These are phyloP conservation scores for Paracamarosporium sp. DNA, from an alignment of 2,329 filamentous ascomycete species.

Conservation along the genomic window DNA sequence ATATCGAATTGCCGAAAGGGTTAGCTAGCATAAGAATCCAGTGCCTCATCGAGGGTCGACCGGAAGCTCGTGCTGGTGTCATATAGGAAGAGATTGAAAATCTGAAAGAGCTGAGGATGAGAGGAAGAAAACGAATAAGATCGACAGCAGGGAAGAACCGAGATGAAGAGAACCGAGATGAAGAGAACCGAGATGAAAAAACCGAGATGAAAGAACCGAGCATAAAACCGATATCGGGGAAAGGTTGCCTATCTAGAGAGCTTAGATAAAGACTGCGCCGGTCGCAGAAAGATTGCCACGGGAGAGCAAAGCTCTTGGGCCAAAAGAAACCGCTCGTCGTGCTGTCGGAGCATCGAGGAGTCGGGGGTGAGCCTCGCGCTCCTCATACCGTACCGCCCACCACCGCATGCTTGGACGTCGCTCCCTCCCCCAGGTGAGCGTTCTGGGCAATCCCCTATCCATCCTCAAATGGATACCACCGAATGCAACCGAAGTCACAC, in stretches of 20 bases:
- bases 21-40: constrained; percentile 4
- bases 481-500: neutral
- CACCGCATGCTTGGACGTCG: constrained; percentile 4
- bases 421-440: constrained; percentile 7
- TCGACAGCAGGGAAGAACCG: neutral
- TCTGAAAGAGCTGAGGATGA: neutral
- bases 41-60: constrained; percentile 15
- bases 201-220: neutral
- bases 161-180: neutral
- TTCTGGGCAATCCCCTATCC: constrained; percentile 1
- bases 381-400: constrained; percentile 3
- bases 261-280: neutral
- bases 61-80: neutral
- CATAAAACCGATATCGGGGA: neutral
- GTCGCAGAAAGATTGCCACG: neutral
- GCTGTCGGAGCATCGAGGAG: constrained; percentile 5
- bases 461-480: neutral
- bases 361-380: constrained; percentile 6
- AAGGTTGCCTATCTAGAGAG: neutral
- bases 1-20: neutral
- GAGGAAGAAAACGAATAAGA: neutral
- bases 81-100: neutral
- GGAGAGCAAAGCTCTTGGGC: constrained; percentile 2
- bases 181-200: neutral
- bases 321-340: constrained; percentile 2